Evolutionary conservation across 805 yeast species (phyloP).

Genomic region (Cyberlindnera misumaiensis): DNA sequence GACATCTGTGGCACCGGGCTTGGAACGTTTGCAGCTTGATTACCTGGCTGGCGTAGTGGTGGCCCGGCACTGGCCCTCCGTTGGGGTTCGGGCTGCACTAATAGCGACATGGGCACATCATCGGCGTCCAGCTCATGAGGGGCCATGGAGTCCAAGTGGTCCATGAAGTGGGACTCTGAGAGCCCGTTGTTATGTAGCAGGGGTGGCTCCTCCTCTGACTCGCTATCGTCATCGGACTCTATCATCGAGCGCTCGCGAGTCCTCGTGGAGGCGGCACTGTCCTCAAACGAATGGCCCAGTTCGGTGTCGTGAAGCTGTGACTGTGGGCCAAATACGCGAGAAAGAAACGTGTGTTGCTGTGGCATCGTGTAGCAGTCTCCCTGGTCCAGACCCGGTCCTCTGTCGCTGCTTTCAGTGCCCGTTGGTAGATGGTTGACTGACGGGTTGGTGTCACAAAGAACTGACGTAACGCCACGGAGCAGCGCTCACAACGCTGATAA

Average conservation of each 20-base stretch:
- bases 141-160: slow-evolving; percentile 2
- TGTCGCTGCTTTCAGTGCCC: background rate
- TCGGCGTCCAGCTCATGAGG: slow-evolving; percentile 5
- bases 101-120: slow-evolving; percentile 20
- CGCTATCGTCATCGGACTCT: slow-evolving; percentile 19
- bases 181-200: slow-evolving; percentile 8
- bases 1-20: slow-evolving; percentile 2
- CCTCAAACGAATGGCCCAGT: slow-evolving; percentile 11
- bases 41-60: background rate
- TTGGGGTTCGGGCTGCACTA: slow-evolving; percentile 10
- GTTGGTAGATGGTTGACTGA: too few species aligned
- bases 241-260: slow-evolving; percentile 15
- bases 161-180: slow-evolving; percentile 8
- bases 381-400: background rate
- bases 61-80: background rate
- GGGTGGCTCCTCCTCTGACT: slow-evolving; percentile 3
- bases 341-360: slow-evolving; percentile 41
- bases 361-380: slow-evolving; percentile 2
- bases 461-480: too few species aligned
- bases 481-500: background rate
- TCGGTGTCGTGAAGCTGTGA: slow-evolving; percentile 23
- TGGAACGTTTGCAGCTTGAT: background rate
- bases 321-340: slow-evolving; percentile 52
- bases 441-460: too few species aligned
- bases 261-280: slow-evolving; percentile 2